These are phyloP conservation scores for Polytrichum formosum DNA, from an alignment of 225 moss, liverwort and hornwort genomes.

Conservation along the genomic window DNA sequence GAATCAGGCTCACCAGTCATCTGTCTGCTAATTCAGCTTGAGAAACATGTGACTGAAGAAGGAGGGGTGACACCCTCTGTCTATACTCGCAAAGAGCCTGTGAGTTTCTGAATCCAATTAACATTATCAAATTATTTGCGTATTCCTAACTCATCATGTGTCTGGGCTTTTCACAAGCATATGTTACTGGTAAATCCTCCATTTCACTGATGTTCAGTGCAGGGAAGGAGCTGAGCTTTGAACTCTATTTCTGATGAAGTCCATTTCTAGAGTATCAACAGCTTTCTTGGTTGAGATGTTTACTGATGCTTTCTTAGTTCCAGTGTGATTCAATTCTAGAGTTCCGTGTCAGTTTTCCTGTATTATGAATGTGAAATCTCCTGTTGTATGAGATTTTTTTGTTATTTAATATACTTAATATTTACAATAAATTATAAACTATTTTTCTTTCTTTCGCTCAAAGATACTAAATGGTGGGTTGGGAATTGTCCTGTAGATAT, in stretches of 20 bases:
- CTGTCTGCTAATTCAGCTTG: slow-evolving; percentile 93
- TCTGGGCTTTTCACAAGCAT: not conserved
- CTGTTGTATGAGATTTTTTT: not conserved
- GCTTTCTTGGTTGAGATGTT: no score
- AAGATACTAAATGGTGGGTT: not conserved
- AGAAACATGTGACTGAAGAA: slow-evolving; percentile 99
- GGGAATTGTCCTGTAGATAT: slow-evolving; percentile 33
- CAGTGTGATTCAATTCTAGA: not conserved
- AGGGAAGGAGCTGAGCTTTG: no score
- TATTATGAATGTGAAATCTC: no score
- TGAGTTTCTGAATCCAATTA: slow-evolving; percentile 39
- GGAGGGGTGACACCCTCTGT: slow-evolving; percentile 99
- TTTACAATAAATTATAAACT: no score
- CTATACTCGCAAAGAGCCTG: slow-evolving; percentile 98
- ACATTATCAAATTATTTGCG: no score
- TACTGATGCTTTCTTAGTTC: not conserved
- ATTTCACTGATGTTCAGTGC: no score
- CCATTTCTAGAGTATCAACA: no score
- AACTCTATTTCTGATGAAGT: no score
- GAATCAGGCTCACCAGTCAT: slow-evolving; percentile 84
- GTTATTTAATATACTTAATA: no score
- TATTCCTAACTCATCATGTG: not conserved
- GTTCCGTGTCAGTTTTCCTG: not conserved
- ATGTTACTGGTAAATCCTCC: not conserved
- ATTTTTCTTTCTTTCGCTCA: not conserved